Conservation (phyloP, 805 yeast species). For the Ogataea haglerorum region DNA sequence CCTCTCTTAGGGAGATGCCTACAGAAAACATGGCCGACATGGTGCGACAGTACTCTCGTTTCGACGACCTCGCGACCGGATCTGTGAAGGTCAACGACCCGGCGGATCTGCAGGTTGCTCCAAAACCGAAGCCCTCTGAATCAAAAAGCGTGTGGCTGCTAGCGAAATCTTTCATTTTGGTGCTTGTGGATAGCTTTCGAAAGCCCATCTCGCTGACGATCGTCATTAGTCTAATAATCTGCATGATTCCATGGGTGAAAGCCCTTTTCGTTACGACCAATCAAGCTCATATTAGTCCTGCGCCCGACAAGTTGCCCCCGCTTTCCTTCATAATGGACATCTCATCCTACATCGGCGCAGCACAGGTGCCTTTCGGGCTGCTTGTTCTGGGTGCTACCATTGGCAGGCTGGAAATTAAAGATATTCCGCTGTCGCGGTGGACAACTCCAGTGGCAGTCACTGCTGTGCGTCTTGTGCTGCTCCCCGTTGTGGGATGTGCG, state of each 20-base stretch:
- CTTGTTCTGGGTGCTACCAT: conserved; percentile 83
- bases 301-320: conserved; percentile 85
- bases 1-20: conserved; percentile 33
- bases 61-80: conserved; percentile 32
- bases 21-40: conserved; percentile 44
- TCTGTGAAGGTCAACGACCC: conserved; percentile 17
- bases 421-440: conserved; percentile 69
- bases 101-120: conserved; percentile 10
- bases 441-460: conserved; percentile 59
- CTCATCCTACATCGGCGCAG: conserved; percentile 75
- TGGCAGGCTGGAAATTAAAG: conserved; percentile 61
- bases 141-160: conserved; percentile 2
- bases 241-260: conserved; percentile 86
- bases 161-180: conserved; percentile 5
- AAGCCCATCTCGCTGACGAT: conserved; percentile 74
- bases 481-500: conserved; percentile 77
- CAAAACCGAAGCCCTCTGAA: conserved; percentile 1
- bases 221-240: conserved; percentile 58
- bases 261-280: conserved; percentile 58
- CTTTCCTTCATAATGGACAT: conserved; percentile 82
- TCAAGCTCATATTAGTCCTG: conserved; percentile 52
- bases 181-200: conserved; percentile 42
- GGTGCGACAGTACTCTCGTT: conserved; percentile 51
- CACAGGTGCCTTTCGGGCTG: conserved; percentile 85
- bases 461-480: conserved; percentile 53